A percentile compares a stretch with the other conserved stretches of the same genome.
Evolutionary conservation across 208 protist genomes (phyloP).

Genomic region (Leptomonas pyrrhocoris): DNA sequence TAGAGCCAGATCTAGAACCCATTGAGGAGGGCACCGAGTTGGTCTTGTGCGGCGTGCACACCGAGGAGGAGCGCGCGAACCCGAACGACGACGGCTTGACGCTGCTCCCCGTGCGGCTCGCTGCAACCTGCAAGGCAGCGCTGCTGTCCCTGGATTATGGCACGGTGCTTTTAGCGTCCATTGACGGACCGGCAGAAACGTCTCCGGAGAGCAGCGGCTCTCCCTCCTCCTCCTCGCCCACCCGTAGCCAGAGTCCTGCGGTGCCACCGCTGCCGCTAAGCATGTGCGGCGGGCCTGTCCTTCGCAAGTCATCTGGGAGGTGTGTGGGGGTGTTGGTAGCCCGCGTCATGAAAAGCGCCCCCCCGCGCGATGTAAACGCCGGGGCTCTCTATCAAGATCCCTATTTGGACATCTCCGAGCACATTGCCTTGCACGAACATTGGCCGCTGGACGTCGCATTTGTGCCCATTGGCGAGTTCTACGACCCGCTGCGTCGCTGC

Average conservation of each 20-base stretch:
- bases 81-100: constrained; percentile 78
- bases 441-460: constrained; percentile 76
- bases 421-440: constrained; percentile 50
- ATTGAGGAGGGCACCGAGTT: constrained; percentile 74
- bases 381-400: constrained; percentile 66
- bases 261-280: constrained; percentile 54
- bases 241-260: background rate
- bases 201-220: background rate
- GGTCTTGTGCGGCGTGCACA: constrained; percentile 60
- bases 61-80: constrained; percentile 75
- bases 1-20: constrained; percentile 72
- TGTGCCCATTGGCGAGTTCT: constrained; percentile 81
- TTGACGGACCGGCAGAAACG: constrained; percentile 26
- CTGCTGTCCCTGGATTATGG: constrained; percentile 86
- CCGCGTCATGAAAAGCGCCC: constrained; percentile 59
- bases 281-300: constrained; percentile 87
- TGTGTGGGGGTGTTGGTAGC: constrained; percentile 89
- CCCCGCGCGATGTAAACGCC: constrained; percentile 51
- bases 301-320: constrained; percentile 74
- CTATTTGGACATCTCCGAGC: constrained; percentile 81
- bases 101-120: constrained; percentile 42
- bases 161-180: constrained; percentile 72
- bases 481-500: constrained; percentile 60
- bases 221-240: background rate
- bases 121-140: constrained; percentile 69